Evolutionary conservation across 352 stramenopile species (phyloP).

Genomic region (Globisporangium megalacanthum): DNA sequence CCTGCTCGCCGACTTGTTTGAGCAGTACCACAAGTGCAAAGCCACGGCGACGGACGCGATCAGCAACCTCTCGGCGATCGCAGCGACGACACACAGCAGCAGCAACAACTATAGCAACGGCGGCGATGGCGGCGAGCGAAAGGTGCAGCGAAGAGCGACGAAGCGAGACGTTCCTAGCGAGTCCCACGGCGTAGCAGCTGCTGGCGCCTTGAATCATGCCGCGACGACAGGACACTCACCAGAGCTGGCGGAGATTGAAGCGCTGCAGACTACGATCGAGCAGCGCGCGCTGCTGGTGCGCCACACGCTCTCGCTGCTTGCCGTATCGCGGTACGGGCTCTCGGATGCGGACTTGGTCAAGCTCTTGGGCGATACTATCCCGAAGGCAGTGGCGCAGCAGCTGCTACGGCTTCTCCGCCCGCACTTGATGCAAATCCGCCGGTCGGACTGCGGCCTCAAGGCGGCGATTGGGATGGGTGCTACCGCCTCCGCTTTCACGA

Average conservation of each 20-base stretch:
- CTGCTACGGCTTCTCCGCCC: slow-evolving; percentile 47
- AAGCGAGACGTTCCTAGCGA: slow-evolving; percentile 2
- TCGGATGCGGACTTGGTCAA: slow-evolving; percentile 55
- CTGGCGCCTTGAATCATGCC: not conserved
- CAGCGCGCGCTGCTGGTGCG: slow-evolving; percentile 65
- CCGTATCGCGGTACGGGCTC: slow-evolving; percentile 63
- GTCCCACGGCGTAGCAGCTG: not conserved
- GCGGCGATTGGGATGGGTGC: not conserved
- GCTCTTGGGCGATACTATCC: slow-evolving; percentile 49
- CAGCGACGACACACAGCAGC: not conserved
- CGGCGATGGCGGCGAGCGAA: not conserved
- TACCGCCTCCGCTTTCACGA: not conserved
- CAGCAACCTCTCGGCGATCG: not conserved
- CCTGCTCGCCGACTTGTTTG: slow-evolving; percentile 48
- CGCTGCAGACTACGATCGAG: slow-evolving; percentile 45
- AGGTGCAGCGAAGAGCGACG: slow-evolving; percentile 6
- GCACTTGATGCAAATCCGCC: slow-evolving; percentile 69
- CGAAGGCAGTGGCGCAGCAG: slow-evolving; percentile 29
- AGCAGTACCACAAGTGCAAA: slow-evolving; percentile 28
- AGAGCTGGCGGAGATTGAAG: slow-evolving; percentile 43
- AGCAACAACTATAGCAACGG: not conserved
- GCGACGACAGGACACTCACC: not conserved
- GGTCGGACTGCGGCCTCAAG: slow-evolving; percentile 32
- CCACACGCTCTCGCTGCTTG: slow-evolving; percentile 66
- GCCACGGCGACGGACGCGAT: not conserved